phyloP scores from a whole-genome alignment of 2,329 filamentous ascomycete genomes.

The Allantophomopsis cytisporea region DNA sequence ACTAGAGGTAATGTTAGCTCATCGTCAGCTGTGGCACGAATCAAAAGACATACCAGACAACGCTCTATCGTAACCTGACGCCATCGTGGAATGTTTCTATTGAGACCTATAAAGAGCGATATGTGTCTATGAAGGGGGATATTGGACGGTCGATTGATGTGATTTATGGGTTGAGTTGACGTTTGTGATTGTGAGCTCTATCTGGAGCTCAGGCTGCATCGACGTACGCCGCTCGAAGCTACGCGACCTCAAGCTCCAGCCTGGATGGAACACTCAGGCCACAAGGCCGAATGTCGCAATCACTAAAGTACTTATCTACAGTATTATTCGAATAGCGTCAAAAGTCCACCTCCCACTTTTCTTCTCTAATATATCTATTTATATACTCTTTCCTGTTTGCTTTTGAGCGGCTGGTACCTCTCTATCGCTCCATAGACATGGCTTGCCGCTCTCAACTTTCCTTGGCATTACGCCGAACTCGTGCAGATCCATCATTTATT shows the following conservation, averaged over 20 bases:
- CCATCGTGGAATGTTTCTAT: constrained; percentile 38
- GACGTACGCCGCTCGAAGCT: constrained; percentile 3
- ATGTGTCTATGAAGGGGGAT: constrained; percentile 1
- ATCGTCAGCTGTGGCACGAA: constrained; percentile 26
- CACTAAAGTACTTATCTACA: too few relatives aligned
- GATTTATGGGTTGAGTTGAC: constrained; percentile 1
- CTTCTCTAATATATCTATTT: too few relatives aligned
- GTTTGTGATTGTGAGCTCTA: constrained; percentile 3
- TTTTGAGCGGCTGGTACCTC: too few relatives aligned
- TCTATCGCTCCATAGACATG: constrained; percentile 7
- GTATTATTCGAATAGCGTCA: too few relatives aligned
- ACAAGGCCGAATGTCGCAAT: too few relatives aligned
- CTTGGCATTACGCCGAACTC: constrained; percentile 13
- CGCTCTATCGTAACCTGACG: constrained; percentile 97
- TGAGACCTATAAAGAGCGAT: constrained; percentile 2
- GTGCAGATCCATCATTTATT: constrained; percentile 5
- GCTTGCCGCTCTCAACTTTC: constrained; percentile 11
- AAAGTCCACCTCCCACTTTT: too few relatives aligned
- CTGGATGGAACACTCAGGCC: neutral
- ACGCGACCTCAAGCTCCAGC: constrained; percentile 3
- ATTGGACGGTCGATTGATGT: constrained; percentile 6
- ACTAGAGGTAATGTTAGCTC: constrained; percentile 37
- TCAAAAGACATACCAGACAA: constrained; percentile 65
- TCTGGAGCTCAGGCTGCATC: constrained; percentile 2
- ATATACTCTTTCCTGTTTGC: too few relatives aligned